These are phyloP conservation scores for Phytophthora macrochlamydospora DNA, from an alignment of 352 stramenopile species.

Conservation along the genomic window DNA sequence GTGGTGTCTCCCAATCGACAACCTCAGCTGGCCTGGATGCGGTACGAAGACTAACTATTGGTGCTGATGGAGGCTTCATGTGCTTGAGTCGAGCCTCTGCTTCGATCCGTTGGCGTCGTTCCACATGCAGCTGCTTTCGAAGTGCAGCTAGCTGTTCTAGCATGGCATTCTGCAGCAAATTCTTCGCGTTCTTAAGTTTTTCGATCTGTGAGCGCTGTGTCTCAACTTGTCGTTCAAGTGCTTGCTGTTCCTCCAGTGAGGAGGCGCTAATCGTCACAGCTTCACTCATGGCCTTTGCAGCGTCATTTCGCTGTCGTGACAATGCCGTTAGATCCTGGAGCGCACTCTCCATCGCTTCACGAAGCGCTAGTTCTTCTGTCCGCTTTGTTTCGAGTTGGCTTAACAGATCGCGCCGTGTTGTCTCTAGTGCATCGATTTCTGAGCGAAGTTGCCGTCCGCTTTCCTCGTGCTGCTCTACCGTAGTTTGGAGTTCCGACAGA, in stretches of 20 bases:
- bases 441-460: constrained; percentile 26
- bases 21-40: constrained; percentile 6
- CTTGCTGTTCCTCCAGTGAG: constrained; percentile 80
- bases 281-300: constrained; percentile 82
- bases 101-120: constrained; percentile 71
- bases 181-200: constrained; percentile 80
- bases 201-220: constrained; percentile 72
- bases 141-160: constrained; percentile 78
- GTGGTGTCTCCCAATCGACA: constrained; percentile 38
- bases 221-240: constrained; percentile 61
- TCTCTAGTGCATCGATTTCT: constrained; percentile 33
- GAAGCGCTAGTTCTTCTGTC: constrained; percentile 54
- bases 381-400: constrained; percentile 51
- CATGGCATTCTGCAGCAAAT: constrained; percentile 81
- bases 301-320: constrained; percentile 79
- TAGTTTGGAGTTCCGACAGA: constrained; percentile 56
- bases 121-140: constrained; percentile 77
- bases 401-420: constrained; percentile 32
- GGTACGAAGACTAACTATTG: neutral
- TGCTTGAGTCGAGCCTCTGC: constrained; percentile 73
- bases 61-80: constrained; percentile 17
- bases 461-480: constrained; percentile 43
- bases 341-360: constrained; percentile 67
- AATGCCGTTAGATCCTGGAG: constrained; percentile 67
- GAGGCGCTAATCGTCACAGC: constrained; percentile 83